A percentile compares a stretch with the other conserved stretches of the same genome.
phyloP scores from a whole-genome alignment of 805 yeast species.

The Debaryomyces hansenii region DNA sequence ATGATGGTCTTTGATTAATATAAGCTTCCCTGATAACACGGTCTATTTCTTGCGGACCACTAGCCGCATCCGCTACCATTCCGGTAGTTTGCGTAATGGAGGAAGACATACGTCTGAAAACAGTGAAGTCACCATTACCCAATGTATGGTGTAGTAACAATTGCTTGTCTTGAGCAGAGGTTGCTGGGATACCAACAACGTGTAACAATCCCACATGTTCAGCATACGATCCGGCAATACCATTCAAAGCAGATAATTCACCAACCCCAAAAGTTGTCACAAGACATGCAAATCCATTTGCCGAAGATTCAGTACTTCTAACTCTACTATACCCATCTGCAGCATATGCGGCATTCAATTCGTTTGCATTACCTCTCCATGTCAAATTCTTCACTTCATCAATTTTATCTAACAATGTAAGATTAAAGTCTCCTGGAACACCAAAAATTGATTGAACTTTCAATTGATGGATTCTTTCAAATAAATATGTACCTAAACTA shows the following conservation, averaged over 20 bases:
- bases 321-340: conserved; percentile 27
- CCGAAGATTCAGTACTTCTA: conserved; percentile 7
- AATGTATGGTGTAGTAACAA: conserved; percentile 43
- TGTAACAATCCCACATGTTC: conserved; percentile 37
- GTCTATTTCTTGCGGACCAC: conserved; percentile 34
- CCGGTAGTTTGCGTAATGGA: conserved; percentile 32
- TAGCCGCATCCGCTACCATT: conserved; percentile 24
- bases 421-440: conserved; percentile 36
- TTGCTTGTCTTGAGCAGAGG: conserved; percentile 34
- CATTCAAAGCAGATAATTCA: conserved; percentile 36
- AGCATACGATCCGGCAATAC: conserved; percentile 35
- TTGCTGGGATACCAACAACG: conserved; percentile 35
- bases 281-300: conserved; percentile 23
- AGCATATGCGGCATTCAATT: conserved; percentile 28
- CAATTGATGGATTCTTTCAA: conserved; percentile 33
- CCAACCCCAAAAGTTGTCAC: conserved; percentile 38
- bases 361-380: conserved; percentile 39
- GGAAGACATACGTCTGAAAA: conserved; percentile 35
- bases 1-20: conserved; percentile 33
- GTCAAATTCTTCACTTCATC: conserved; percentile 33
- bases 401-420: conserved; percentile 32
- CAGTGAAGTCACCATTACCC: conserved; percentile 45
- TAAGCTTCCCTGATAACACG: conserved; percentile 32
- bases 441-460: conserved; percentile 32
- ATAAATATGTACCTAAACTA: conserved; percentile 28